Base-by-base conservation (phyloP, 345 rosid genomes). In the Salix arbutifolia region DNA sequence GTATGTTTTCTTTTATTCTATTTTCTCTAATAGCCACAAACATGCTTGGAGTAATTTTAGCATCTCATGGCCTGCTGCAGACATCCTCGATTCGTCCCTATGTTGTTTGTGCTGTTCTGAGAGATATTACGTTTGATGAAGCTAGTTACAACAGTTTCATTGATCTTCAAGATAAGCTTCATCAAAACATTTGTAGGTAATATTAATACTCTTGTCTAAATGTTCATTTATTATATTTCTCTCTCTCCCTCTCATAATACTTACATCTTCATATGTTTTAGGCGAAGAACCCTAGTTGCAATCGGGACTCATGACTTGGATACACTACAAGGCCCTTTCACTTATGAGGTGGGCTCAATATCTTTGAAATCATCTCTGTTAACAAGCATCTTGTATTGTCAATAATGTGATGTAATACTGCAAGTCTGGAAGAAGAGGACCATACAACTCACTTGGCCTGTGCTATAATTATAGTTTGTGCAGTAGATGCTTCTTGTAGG, bases 261-360 rank as follows among this genome's bases (percentile, higher is more conserved):
- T 74, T 4, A n/a, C 65, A 62, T 50, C 28, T 52, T 52, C 58
- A 52, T 52, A 17, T 44, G 46, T 81, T 80, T 80, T 73, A 96
- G 99, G 91, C 89, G 87, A 77, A 91, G 99, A 83, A 80, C 94
- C 26, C 85, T 93, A 53, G 97, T 91, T 74, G 94, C 99, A 12
- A 96, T 96, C 78, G 99, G 99, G 74, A 96, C 98, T 60, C 99
- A 95, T 86, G 99, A 95, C 84, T 84, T 95, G 86, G 99, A 95
- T 81, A 90, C 90, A 3, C 81, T 96, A 78, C 83, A 91, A 80
- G 98, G 92, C 52, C 97, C 97, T 76, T 93, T 96, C 87, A 89
- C 96, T 13, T 93, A 93, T 80, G 99, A 93, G 98, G 99, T 92
- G 62, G 50, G 86, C 69, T 72, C 79, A 69, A 25, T 26, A 67